A percentile compares a stretch with the other conserved stretches of the same genome.
Conservation (phyloP, 345 rosid genomes). For the Litchi chinensis region DNA sequence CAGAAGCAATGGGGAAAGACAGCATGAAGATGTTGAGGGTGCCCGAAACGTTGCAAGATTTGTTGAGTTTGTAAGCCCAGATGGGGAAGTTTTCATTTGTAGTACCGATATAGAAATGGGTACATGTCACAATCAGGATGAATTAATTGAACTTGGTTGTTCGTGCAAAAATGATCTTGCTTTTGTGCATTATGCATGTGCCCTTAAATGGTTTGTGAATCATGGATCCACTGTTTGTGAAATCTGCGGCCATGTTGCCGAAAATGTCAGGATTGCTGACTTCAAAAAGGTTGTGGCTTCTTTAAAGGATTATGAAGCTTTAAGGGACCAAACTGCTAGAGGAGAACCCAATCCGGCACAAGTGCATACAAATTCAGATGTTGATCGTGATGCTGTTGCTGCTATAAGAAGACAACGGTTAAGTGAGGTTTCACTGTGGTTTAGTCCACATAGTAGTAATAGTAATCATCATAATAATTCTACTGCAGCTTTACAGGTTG, state of each 20-base stretch:
- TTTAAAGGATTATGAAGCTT: slow-evolving; percentile 72
- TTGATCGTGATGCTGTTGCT: slow-evolving; percentile 84
- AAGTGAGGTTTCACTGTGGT: slow-evolving; percentile 85
- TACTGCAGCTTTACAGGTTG: slow-evolving; percentile 57
- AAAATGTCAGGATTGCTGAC: slow-evolving; percentile 59
- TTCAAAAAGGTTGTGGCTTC: slow-evolving; percentile 64
- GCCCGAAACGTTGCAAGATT: slow-evolving; percentile 37
- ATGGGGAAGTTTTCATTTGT: slow-evolving; percentile 79
- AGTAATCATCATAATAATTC: slow-evolving; percentile 40
- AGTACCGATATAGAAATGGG: slow-evolving; percentile 79
- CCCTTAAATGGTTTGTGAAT: slow-evolving; percentile 95
- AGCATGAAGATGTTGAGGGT: slow-evolving; percentile 33
- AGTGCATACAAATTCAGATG: slow-evolving; percentile 43
- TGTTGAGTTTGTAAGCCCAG: slow-evolving; percentile 70
- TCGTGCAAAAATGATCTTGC: slow-evolving; percentile 91
- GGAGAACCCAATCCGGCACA: slow-evolving; percentile 65
- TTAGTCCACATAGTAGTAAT: slow-evolving; percentile 56
- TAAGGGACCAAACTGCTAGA: slow-evolving; percentile 69
- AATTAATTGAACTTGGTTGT: slow-evolving; percentile 86
- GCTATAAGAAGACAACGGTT: slow-evolving; percentile 79
- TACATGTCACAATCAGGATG: slow-evolving; percentile 42
- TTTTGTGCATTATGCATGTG: slow-evolving; percentile 89
- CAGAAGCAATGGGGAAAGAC: slow-evolving; percentile 42
- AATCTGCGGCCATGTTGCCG: slow-evolving; percentile 76
- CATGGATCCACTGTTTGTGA: slow-evolving; percentile 94